Conservation (phyloP, 139 green algal species). For the Volvox reticuliferus region DNA sequence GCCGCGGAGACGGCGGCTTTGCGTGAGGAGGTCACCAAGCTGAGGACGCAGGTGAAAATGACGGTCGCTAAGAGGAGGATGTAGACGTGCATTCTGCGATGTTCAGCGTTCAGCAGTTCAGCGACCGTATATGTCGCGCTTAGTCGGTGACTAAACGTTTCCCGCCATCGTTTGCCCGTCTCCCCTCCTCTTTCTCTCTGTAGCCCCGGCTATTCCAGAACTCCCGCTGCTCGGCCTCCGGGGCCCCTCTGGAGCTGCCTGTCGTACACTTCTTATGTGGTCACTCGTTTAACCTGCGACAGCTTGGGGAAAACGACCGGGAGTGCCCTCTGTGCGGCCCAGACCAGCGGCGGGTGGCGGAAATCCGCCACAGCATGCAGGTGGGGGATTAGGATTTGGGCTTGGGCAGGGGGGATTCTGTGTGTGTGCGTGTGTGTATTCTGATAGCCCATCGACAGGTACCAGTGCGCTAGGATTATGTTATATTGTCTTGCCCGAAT, state of each 20-base stretch:
- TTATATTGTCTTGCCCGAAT: too few relatives aligned
- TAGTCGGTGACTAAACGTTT: too few relatives aligned
- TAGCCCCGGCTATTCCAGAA: constrained; percentile 90
- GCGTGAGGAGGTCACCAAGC: constrained; percentile 72
- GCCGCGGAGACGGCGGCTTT: constrained; percentile 78
- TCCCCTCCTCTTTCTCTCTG: too few relatives aligned
- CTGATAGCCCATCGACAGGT: background rate
- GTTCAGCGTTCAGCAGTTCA: background rate
- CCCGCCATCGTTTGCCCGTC: too few relatives aligned
- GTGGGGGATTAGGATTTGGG: background rate
- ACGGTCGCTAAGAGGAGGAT: background rate
- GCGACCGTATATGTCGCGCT: background rate
- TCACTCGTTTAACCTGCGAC: constrained; percentile 93
- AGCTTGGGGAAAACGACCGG: constrained; percentile 86
- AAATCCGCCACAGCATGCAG: constrained; percentile 56
- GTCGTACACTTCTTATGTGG: constrained; percentile 97
- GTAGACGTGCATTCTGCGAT: background rate
- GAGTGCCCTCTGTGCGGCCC: constrained; percentile 94
- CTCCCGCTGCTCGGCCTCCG: constrained; percentile 80
- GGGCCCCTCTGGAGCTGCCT: constrained; percentile 90
- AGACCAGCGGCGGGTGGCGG: constrained; percentile 56
- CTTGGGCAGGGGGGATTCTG: background rate
- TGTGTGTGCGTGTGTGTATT: background rate
- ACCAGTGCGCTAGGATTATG: background rate
- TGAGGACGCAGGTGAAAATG: constrained; percentile 70